phyloP scores from a whole-genome alignment of 176 grass and related monocot genomes.

The Oryza officinalis region DNA sequence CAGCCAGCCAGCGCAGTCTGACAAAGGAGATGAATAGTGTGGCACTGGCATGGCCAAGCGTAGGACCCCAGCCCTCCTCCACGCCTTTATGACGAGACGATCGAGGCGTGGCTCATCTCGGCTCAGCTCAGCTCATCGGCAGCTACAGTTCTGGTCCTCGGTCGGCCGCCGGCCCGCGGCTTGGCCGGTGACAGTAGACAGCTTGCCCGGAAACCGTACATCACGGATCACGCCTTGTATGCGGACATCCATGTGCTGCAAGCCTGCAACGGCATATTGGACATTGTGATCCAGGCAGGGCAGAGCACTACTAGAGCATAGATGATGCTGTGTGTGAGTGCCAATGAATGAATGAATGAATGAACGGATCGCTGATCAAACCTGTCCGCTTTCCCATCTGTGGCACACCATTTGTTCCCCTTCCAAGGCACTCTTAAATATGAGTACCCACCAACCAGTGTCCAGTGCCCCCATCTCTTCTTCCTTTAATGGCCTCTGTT shows the following conservation, averaged over 20 bases:
- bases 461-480: neutral
- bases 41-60: neutral
- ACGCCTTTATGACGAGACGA: constrained; percentile 41
- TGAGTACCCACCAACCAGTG: neutral
- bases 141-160: constrained; percentile 57
- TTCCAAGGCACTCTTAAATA: constrained; percentile 41
- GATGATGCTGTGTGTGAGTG: constrained; percentile 18
- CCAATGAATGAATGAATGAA: neutral
- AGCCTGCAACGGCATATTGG: neutral
- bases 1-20: constrained; percentile 37
- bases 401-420: constrained; percentile 49
- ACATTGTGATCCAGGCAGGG: neutral
- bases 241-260: constrained; percentile 10
- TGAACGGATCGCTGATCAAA: too few relatives aligned
- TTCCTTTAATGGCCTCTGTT: neutral
- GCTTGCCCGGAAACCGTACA: constrained; percentile 16
- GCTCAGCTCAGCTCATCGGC: constrained; percentile 36
- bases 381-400: neutral
- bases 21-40: constrained; percentile 49
- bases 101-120: neutral
- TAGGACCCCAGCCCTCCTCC: neutral
- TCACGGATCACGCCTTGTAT: neutral
- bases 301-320: constrained; percentile 2
- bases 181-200: neutral
- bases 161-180: constrained; percentile 28